These are phyloP conservation scores for Lagerstroemia speciosa DNA, from an alignment of 345 rosid species.

Conservation along the genomic window DNA sequence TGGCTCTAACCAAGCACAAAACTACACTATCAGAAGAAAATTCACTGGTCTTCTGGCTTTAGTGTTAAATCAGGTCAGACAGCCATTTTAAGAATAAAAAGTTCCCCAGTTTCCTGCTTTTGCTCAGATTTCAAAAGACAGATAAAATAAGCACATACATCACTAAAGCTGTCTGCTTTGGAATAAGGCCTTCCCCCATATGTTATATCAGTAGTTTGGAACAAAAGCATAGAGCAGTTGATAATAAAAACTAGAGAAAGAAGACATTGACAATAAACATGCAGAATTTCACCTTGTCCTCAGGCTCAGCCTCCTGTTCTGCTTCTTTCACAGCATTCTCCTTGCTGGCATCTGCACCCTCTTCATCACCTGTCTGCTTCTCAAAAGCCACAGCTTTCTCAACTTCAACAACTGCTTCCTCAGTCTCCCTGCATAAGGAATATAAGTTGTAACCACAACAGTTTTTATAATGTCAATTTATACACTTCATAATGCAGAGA, in stretches of 20 bases:
- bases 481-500: background rate
- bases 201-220: background rate
- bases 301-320: conserved; percentile 71
- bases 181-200: background rate
- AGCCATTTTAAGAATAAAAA: no score
- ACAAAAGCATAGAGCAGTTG: background rate
- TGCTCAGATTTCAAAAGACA: background rate
- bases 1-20: no score
- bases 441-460: background rate
- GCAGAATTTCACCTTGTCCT: conserved; percentile 45
- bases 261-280: background rate
- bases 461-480: background rate
- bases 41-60: background rate
- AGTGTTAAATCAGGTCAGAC: no score
- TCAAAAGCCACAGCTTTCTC: conserved; percentile 46
- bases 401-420: conserved; percentile 42
- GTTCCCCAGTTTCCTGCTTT: no score
- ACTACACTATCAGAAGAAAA: background rate
- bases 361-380: conserved; percentile 58
- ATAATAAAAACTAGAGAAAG: background rate
- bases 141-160: background rate
- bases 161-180: background rate
- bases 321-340: conserved; percentile 41
- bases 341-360: conserved; percentile 56
- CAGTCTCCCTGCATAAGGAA: conserved; percentile 45